Base-by-base conservation (phyloP, 352 stramenopile genomes). In the Elongisporangium prolatum region DNA sequence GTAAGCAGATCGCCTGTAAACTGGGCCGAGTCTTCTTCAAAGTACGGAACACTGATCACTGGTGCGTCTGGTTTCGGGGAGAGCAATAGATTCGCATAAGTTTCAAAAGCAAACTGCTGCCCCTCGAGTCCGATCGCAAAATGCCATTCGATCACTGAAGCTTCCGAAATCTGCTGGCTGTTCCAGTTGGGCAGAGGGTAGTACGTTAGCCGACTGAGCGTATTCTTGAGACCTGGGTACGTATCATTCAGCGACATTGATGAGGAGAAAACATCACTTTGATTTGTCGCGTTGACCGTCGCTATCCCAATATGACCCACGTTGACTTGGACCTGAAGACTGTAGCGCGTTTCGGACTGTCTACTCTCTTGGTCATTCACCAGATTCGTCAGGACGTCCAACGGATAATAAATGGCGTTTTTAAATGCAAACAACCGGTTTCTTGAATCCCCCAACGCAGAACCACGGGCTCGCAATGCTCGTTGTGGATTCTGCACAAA, bases 111-210 rank as follows among this genome's bases (percentile, higher is more conserved):
- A 24, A 49, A 48, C 37, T 58, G 50, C 28, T 58, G 62, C 11
- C 68, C 57, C 1, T 60, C 60, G 18, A 86, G 11, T 11, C 34
- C 34, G 17, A 44, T 64, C 1, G 59, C 57, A 55, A 88, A 88
- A n/a, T 38, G 24, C 75, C 77, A 88, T 40, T 81, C 62, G 0
- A 84, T 69, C 3, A 80, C 56, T 17, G 75, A 60, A 1, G 52
- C 50, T 2, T 52, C 59, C 3, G 52, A 44, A n/a, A 58, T 59
- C 8, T 61, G 53, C 11, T 73, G 51, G 17, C 63, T 65, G 59
- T 87, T 81, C 76, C 78, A 90, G 59, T 87, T 87, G 44, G 68
- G 65, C 11, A 72, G 67, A 9, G 75, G 66, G 14, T 68, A 47
- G 37, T 71, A 90, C 20, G 74, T 48, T 14, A 86, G 21, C 5